These are phyloP conservation scores for Sodiomyces alkalinus DNA, from an alignment of 2,329 filamentous ascomycete genomes.

Conservation along the genomic window DNA sequence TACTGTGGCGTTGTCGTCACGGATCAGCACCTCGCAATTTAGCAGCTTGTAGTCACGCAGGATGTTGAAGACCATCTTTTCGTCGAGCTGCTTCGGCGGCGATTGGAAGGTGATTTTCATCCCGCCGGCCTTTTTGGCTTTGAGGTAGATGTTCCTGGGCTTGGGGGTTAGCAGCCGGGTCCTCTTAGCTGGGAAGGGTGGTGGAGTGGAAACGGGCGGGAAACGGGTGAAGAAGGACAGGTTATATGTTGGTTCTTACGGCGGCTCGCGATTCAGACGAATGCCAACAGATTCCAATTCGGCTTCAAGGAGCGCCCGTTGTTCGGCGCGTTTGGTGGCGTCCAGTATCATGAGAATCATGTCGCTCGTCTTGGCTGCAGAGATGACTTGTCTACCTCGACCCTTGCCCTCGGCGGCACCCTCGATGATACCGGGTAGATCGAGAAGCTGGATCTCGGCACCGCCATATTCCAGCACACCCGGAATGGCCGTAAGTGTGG, in stretches of 20 bases:
- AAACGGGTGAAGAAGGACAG: not conserved
- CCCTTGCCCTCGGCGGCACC: constrained; percentile 93
- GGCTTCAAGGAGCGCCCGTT: constrained; percentile 74
- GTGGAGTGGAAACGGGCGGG: not conserved
- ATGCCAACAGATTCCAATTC: constrained; percentile 95
- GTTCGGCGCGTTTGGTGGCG: constrained; percentile 91
- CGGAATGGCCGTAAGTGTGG: constrained; percentile 90
- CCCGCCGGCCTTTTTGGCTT: constrained; percentile 86
- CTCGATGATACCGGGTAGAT: constrained; percentile 96
- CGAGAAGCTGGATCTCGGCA: constrained; percentile 93
- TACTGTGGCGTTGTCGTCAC: constrained; percentile 88
- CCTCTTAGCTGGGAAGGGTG: constrained; percentile 1
- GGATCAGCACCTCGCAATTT: constrained; percentile 89
- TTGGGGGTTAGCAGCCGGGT: too few species aligned
- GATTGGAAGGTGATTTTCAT: constrained; percentile 97
- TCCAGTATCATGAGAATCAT: constrained; percentile 94
- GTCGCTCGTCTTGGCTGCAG: constrained; percentile 95
- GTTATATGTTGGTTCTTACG: too few species aligned
- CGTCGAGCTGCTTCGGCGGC: constrained; percentile 81
- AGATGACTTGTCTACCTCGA: constrained; percentile 89
- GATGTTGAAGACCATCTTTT: constrained; percentile 98
- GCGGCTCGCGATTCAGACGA: constrained; percentile 76
- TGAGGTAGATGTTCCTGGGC: constrained; percentile 92
- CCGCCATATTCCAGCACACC: constrained; percentile 96
- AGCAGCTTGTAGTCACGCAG: constrained; percentile 97